phyloP scores from a whole-genome alignment of 2,329 filamentous ascomycete species.

The Albophoma yamanashiensis region DNA sequence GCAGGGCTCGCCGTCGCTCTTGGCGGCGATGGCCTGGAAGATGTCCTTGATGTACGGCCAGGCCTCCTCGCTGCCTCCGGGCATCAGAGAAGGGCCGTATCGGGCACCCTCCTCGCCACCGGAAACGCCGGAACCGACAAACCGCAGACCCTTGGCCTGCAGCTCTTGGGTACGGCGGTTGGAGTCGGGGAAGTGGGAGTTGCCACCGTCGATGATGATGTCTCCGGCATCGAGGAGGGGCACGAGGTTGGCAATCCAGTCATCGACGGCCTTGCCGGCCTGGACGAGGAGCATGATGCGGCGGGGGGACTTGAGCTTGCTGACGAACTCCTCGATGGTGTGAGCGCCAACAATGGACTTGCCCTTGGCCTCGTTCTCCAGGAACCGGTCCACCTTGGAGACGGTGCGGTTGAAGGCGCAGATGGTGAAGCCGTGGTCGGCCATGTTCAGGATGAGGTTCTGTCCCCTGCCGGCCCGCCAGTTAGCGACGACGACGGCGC shows the following conservation, averaged over 20 bases:
- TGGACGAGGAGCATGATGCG: conserved; percentile 98
- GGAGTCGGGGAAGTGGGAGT: conserved; percentile 98
- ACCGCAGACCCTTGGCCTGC: conserved; percentile 75
- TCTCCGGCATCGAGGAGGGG: conserved; percentile 76
- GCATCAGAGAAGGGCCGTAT: conserved; percentile 96
- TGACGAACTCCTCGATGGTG: conserved; percentile 85
- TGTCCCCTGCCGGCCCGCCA: conserved; percentile 43
- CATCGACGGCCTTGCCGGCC: conserved; percentile 94
- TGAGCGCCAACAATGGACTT: conserved; percentile 93
- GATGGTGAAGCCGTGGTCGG: conserved; percentile 90
- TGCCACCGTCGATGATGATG: conserved; percentile 97
- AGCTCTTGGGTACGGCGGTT: conserved; percentile 95
- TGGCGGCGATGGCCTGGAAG: conserved; percentile 95
- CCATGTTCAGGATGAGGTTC: conserved; percentile 84
- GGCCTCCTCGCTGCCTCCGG: conserved; percentile 94
- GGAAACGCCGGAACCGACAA: conserved; percentile 94
- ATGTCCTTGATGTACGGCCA: conserved; percentile 99
- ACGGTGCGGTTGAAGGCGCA: conserved; percentile 98
- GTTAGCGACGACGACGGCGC: conserved; percentile 6
- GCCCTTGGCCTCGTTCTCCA: conserved; percentile 86
- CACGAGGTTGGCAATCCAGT: conserved; percentile 95
- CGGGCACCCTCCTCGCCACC: conserved; percentile 99
- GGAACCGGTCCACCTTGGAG: conserved; percentile 92
- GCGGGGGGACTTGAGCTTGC: conserved; percentile 94
- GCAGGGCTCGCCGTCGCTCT: conserved; percentile 94